Evolutionary conservation across 257 asterid species (phyloP).

Genomic region (Gentiana dahurica): DNA sequence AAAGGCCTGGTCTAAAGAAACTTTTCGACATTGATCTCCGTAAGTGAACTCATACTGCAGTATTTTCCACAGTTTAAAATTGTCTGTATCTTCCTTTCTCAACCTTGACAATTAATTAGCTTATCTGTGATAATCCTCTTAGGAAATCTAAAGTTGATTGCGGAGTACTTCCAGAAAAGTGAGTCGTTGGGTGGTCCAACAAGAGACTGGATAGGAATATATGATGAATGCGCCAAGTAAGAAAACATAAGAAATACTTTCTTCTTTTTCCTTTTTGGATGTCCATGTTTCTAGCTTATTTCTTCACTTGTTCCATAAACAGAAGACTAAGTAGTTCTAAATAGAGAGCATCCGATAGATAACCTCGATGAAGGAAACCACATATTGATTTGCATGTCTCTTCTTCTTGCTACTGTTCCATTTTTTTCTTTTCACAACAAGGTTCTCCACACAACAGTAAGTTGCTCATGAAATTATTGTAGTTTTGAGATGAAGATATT

Average conservation of each 20-base stretch:
- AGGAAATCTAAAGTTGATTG: conserved; percentile 82
- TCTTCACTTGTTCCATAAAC: no score
- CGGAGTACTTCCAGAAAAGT: conserved; percentile 85
- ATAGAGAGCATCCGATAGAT: no score
- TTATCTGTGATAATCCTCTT: conserved; percentile 15
- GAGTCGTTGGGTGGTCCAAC: conserved; percentile 94
- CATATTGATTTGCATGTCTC: no score
- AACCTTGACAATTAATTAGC: background rate
- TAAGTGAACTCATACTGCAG: conserved; percentile 19
- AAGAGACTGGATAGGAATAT: conserved; percentile 91
- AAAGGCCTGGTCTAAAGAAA: conserved; percentile 86
- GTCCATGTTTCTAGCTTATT: no score
- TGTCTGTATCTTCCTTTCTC: background rate
- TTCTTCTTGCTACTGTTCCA: no score
- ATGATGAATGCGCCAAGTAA: conserved; percentile 98
- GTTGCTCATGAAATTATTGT: no score
- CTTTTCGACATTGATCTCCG: conserved; percentile 91
- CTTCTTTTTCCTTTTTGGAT: no score
- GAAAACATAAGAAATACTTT: conserved; percentile 3
- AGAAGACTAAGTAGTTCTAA: no score
- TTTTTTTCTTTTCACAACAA: no score
- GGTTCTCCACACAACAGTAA: no score
- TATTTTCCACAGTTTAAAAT: background rate
- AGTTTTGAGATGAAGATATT: no score
- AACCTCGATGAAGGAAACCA: no score